A percentile compares a stretch with the other conserved stretches of the same genome.
These are phyloP conservation scores for Acorus calamus DNA, from an alignment of 106 monocot genomes.

Conservation along the genomic window DNA sequence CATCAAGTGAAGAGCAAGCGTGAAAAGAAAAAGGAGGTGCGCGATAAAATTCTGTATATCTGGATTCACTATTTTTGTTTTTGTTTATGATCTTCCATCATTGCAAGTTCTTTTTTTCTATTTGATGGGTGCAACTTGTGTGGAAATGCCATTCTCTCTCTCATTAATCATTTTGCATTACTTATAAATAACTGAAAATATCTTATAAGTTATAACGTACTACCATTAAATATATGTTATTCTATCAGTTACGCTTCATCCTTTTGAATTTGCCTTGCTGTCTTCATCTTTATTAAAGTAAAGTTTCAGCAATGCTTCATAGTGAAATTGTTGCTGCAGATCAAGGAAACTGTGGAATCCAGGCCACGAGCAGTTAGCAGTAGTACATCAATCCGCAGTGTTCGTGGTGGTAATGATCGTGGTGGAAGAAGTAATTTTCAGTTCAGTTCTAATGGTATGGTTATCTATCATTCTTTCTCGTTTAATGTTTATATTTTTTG, in stretches of 20 bases:
- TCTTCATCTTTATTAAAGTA: too few relatives aligned
- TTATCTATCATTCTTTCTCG: neutral
- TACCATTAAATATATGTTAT: too few relatives aligned
- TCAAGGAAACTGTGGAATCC: constrained; percentile 45
- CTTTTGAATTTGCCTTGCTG: too few relatives aligned
- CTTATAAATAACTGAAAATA: too few relatives aligned
- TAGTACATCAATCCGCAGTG: constrained; percentile 26
- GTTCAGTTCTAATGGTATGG: constrained; percentile 32
- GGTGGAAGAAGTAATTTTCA: constrained; percentile 22
- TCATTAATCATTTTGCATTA: too few relatives aligned
- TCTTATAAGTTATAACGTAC: too few relatives aligned
- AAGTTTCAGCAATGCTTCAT: neutral
- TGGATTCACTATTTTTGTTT: neutral
- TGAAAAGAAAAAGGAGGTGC: constrained; percentile 97
- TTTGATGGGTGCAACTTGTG: too few relatives aligned
- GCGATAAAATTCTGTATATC: neutral
- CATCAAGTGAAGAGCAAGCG: constrained; percentile 96
- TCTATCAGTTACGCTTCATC: too few relatives aligned
- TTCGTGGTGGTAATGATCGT: constrained; percentile 39
- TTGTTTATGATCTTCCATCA: neutral
- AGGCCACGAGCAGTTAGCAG: constrained; percentile 35
- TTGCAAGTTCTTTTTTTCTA: too few relatives aligned
- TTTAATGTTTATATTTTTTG: constrained; percentile 1
- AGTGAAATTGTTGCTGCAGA: constrained; percentile 24
- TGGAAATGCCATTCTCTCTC: too few relatives aligned